Conservation (phyloP, 306 rosid genomes). For the Inga laurina region DNA sequence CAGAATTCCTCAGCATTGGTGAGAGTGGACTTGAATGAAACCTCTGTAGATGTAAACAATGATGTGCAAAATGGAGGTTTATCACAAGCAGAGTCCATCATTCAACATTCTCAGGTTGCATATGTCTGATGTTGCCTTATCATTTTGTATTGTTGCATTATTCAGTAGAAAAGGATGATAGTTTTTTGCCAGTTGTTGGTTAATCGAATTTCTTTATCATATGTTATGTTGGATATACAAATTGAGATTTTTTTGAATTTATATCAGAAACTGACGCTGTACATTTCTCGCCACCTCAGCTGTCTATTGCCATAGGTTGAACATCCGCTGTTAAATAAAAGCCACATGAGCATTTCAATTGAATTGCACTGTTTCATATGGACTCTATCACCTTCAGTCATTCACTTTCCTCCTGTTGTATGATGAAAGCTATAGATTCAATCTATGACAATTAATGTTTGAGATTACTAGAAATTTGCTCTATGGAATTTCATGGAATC, state of each 20-base stretch:
- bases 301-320: background rate
- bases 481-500: background rate
- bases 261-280: background rate
- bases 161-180: constrained; percentile 9
- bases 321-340: background rate
- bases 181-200: background rate
- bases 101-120: constrained; percentile 60
- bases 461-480: background rate
- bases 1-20: constrained; percentile 50
- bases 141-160: constrained; percentile 1
- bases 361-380: background rate
- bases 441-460: background rate
- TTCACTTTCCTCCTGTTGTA: background rate
- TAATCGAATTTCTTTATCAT: background rate
- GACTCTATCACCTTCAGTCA: background rate
- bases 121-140: constrained; percentile 1
- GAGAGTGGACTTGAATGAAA: constrained; percentile 58
- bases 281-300: background rate
- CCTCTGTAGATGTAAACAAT: constrained; percentile 25
- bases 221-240: background rate
- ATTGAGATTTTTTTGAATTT: background rate
- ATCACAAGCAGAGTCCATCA: constrained; percentile 56
- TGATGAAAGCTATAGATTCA: background rate
- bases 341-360: background rate
- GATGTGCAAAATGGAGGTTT: constrained; percentile 51